Evolutionary conservation across 257 asterid species (phyloP).

Genomic region (Ajuga chamaepitys): DNA sequence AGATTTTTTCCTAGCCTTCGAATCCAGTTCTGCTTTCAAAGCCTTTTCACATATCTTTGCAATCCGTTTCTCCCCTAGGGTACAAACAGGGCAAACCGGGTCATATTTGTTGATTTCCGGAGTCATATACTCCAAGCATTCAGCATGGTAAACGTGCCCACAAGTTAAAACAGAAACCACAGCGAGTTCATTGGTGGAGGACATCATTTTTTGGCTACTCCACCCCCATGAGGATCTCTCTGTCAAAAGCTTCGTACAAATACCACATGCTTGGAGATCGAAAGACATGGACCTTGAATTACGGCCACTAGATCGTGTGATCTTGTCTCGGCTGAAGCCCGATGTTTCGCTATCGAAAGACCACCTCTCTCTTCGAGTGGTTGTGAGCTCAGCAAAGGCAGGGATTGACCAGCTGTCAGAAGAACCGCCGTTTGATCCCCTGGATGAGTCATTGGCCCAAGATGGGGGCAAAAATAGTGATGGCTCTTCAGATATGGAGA

Average conservation of each 20-base stretch:
- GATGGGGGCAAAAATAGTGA: constrained; percentile 44
- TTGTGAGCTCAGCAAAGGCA: constrained; percentile 55
- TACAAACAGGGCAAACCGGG: constrained; percentile 88
- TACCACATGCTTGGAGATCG: constrained; percentile 77
- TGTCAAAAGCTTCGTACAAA: constrained; percentile 65
- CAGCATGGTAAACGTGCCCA: constrained; percentile 91
- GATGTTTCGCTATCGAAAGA: constrained; percentile 88
- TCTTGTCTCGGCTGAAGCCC: constrained; percentile 50
- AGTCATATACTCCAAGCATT: constrained; percentile 91
- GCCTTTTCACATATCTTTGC: constrained; percentile 81
- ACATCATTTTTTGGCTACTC: constrained; percentile 52
- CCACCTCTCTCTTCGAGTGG: constrained; percentile 74
- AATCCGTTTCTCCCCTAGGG: constrained; percentile 76
- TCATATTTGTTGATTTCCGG: constrained; percentile 73
- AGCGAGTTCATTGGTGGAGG: constrained; percentile 62
- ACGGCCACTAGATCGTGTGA: constrained; percentile 46
- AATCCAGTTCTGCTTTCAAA: constrained; percentile 69
- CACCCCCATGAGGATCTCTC: constrained; percentile 75
- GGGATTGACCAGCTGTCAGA: constrained; percentile 87
- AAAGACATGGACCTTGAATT: constrained; percentile 40
- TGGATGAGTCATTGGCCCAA: constrained; percentile 67
- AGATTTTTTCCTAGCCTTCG: constrained; percentile 49
- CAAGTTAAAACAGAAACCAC: constrained; percentile 85
- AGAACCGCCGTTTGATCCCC: constrained; percentile 76
- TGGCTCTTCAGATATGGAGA: constrained; percentile 74